Conservation (phyloP, 139 green algal species). For the Picochlorum sp. region DNA sequence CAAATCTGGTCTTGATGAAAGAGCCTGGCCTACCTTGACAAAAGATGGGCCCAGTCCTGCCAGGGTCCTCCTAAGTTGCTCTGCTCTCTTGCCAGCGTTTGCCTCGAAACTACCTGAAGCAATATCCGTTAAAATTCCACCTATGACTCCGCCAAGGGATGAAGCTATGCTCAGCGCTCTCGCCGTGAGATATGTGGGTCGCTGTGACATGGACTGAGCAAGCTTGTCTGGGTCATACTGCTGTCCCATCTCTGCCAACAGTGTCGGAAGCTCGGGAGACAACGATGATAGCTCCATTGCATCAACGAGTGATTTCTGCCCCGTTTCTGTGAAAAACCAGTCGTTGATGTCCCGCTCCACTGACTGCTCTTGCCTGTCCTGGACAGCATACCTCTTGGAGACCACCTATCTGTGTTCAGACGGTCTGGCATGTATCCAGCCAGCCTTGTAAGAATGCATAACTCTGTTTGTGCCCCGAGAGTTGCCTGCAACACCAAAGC, state of each 20-base stretch:
- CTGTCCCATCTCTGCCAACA: conserved; percentile 68
- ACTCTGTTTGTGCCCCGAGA: no score
- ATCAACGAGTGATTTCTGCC: conserved; percentile 46
- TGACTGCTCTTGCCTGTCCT: no score
- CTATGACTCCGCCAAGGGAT: conserved; percentile 58
- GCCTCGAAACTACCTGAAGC: conserved; percentile 52
- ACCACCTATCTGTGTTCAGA: no score
- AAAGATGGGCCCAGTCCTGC: conserved; percentile 66
- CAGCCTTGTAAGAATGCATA: no score
- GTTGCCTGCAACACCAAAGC: no score
- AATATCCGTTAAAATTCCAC: conserved; percentile 45
- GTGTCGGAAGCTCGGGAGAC: conserved; percentile 54
- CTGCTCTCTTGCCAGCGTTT: conserved; percentile 46
- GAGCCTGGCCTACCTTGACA: conserved; percentile 76
- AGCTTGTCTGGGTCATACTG: conserved; percentile 72
- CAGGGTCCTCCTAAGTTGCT: conserved; percentile 57
- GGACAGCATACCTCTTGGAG: no score
- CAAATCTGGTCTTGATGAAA: conserved; percentile 59
- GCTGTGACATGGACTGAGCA: conserved; percentile 21
- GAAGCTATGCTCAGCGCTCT: conserved; percentile 46
- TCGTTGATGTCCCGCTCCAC: no score
- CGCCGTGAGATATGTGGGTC: conserved; percentile 43
- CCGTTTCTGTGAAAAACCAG: conserved; percentile 47
- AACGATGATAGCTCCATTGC: conserved; percentile 67
- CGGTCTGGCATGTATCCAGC: no score